Evolutionary conservation across 257 asterid species (phyloP).

Genomic region (Nicotiana paniculata): DNA sequence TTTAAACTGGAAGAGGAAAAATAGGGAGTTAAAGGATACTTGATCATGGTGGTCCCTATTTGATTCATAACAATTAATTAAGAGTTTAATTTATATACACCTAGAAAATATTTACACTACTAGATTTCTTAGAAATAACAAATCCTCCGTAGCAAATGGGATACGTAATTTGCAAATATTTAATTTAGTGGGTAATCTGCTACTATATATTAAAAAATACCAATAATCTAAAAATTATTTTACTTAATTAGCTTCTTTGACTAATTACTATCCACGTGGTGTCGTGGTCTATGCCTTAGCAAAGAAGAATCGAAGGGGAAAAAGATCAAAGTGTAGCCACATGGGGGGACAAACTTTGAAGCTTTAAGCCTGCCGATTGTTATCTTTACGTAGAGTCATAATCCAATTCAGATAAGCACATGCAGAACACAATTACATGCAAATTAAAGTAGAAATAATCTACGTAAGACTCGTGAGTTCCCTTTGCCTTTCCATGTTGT

Average conservation of each 20-base stretch:
- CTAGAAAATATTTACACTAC: not conserved
- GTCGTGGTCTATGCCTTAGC: not conserved
- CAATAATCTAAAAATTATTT: not conserved
- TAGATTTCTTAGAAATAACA: too few relatives aligned
- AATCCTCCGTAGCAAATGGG: too few relatives aligned
- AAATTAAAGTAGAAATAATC: not conserved
- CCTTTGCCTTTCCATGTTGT: conserved; percentile 21
- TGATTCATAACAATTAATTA: not conserved
- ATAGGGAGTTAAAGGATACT: not conserved
- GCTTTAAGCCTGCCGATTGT: not conserved
- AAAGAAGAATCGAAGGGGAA: not conserved
- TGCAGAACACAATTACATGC: not conserved
- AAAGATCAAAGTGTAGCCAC: conserved; percentile 6
- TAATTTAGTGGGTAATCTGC: not conserved
- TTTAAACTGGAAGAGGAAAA: not conserved
- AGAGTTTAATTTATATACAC: not conserved
- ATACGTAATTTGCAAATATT: too few relatives aligned
- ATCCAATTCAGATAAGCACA: conserved; percentile 1
- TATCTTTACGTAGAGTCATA: not conserved
- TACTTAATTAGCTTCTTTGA: not conserved
- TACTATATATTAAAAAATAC: not conserved
- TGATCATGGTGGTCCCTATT: not conserved
- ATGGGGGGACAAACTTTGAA: conserved; percentile 12
- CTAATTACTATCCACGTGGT: not conserved
- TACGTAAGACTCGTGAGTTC: not conserved